Conservation (phyloP, 2,329 filamentous ascomycete genomes). For the Kalmusia sp. region DNA sequence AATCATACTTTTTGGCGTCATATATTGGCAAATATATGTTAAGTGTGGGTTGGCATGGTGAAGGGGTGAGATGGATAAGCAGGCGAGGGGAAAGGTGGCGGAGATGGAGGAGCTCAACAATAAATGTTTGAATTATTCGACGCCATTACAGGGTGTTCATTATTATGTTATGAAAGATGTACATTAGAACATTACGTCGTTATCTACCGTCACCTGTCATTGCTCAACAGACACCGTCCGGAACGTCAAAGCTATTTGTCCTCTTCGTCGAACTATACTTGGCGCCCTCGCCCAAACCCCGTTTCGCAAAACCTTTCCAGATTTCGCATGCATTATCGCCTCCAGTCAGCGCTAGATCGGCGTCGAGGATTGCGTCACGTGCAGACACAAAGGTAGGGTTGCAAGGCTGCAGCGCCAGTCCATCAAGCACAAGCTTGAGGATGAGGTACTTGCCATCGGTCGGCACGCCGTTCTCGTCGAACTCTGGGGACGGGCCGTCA, state of each 20-base stretch:
- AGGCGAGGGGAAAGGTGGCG: no score
- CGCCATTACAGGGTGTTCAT: no score
- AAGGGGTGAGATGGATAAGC: no score
- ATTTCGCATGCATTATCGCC: constrained; percentile 60
- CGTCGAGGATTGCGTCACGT: constrained; percentile 63
- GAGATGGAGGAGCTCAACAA: no score
- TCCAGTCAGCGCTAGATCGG: constrained; percentile 59
- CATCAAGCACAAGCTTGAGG: constrained; percentile 62
- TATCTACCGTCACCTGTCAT: no score
- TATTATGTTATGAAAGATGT: no score
- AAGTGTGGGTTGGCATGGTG: no score
- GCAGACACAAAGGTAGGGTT: constrained; percentile 62
- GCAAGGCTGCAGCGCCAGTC: constrained; percentile 64
- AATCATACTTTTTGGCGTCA: no score
- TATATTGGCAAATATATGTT: no score
- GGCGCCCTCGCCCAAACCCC: constrained; percentile 56
- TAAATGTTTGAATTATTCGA: no score
- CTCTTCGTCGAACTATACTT: constrained; percentile 26
- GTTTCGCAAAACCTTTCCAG: constrained; percentile 65
- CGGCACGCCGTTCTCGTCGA: constrained; percentile 55
- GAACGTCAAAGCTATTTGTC: constrained; percentile 32
- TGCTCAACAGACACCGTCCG: constrained; percentile 10
- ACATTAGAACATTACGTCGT: background rate
- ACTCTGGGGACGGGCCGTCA: constrained; percentile 50
- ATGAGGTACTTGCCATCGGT: constrained; percentile 60